phyloP scores from a whole-genome alignment of 371 early-diverging fungal genomes.

The Mucor plumbeus region DNA sequence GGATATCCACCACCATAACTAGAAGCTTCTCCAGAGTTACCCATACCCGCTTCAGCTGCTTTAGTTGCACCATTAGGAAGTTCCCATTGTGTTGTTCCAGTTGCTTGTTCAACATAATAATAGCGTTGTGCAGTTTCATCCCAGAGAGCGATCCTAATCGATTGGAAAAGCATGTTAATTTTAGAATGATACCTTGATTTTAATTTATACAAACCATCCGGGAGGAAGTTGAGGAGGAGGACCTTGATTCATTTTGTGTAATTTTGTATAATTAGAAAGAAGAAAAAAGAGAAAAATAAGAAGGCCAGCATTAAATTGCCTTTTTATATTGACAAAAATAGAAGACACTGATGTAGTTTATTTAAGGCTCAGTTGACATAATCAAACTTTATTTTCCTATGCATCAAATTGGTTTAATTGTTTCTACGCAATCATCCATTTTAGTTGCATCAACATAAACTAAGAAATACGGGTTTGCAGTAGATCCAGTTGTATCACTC shows the following conservation, averaged over 20 bases:
- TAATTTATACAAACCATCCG: constrained; percentile 28
- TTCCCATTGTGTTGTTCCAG: constrained; percentile 53
- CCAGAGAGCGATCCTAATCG: constrained; percentile 45
- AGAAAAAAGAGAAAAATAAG: constrained; percentile 4
- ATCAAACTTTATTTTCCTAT: background rate
- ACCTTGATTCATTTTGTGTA: constrained; percentile 16
- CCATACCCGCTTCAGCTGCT: constrained; percentile 10
- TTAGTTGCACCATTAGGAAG: constrained; percentile 22
- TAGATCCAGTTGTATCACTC: constrained; percentile 57
- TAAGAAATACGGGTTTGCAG: constrained; percentile 72
- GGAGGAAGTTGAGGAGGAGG: constrained; percentile 29
- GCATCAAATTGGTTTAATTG: constrained; percentile 11
- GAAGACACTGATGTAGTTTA: background rate
- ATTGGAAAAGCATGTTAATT: background rate
- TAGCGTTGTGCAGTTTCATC: constrained; percentile 43
- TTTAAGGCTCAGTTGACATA: constrained; percentile 7
- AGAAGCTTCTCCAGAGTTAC: constrained; percentile 29
- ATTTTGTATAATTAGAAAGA: constrained; percentile 3
- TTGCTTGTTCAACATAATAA: constrained; percentile 40
- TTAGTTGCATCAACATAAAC: constrained; percentile 58
- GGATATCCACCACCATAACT: constrained; percentile 26
- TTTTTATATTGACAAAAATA: too few species aligned
- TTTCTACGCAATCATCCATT: constrained; percentile 38
- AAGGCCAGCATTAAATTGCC: background rate
- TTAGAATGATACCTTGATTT: background rate